Evolutionary conservation across 202 grass and related monocot genomes (phyloP), one percentile per base, ranked within the genome.

Genomic region (Panicum virgatum): DNA sequence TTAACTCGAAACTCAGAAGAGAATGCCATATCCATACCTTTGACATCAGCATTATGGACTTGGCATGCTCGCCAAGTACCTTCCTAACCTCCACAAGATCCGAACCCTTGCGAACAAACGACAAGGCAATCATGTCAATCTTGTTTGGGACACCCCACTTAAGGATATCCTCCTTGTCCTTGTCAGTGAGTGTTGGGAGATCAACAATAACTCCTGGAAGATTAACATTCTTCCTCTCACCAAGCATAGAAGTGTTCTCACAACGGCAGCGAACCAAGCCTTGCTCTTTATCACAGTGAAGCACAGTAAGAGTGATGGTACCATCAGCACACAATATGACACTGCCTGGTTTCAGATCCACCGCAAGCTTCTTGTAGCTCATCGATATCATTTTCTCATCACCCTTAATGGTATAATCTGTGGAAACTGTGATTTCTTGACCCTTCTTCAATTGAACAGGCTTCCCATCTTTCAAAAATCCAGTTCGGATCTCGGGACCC

Each of bases 151-250:
- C 82, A 75, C 94, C 94, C 94, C 94, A 97, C 47, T 88, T 63
- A 43, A 97, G 86, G 62, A 97, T 94, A 67, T 97, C 94, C 72
- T 94, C 94, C 82, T 84, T 91, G 79, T 97, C 94, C 86, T 97
- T 97, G 36, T 86, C 94, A 20, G 91, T 97, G 42, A 97, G 86
- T 72, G 94, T 97, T 4, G 94, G 94, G 62, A 97, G 90, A 90
- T 97, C 94, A 84, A 97, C 94, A 83, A 94, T 89, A 37, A 97
- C 89, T 59, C 94, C 94, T 59, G 94, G 94, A 83, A 97, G 89
- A 85, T 97, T 97, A 19, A 94, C 91, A 62, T 97, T 97, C 87
- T 97, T 97, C 86, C 91, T 90, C 91, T 97, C 94, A 66, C 94
- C 94, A 79, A 94, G 89, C 76, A 94, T 73, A 25, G 82, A 81